Evolutionary conservation across 2,329 filamentous ascomycete species (phyloP), one percentile per base, ranked within the genome.

Genomic region (Diaporthe sp.): DNA sequence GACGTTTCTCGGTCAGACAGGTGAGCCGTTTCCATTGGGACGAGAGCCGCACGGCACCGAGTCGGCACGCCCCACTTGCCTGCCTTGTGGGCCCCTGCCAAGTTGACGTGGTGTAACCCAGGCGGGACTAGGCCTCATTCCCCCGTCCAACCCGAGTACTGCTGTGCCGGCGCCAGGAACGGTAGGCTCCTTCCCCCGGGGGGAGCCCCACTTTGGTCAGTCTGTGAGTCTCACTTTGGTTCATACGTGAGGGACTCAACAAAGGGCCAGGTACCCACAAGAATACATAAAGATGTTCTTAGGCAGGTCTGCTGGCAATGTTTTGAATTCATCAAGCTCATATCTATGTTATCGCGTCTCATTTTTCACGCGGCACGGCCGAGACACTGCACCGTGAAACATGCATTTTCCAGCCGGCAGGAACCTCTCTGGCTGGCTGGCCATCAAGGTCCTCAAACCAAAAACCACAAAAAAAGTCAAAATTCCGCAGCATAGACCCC

Each of bases 401-500:
- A 68, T 25, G 65, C 65, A 68, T 68, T 42, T 68, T 22, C 63
- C 65, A 39, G 22, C 63, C 22, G 31, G 51, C 49, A 28, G 31
- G 51, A 51, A 74, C 63, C 51, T 71, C 25, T 51, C 8, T 74
- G 65, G 65, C 31, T 74, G 65, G 65, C 31, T 31, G 65, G 4
- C 65, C 65, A 71, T 75, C 73, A 71, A 60, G 73, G 73, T 75
- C 25, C 73, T 39, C 37, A 42, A 39, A 37, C 67, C 73, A 13
- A 34, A 75, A 55, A 58, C n/a, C 17, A 25, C 17, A 20, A 25
- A n/a, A 53, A 68, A 39, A 37, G 6, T n/a, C 61, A 42, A 67
- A 65, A 37, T 67, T 37, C 60, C 60, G 39, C 39, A n/a, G 39
- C 17, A 22, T 65, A 31, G 6, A 34, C 49, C 68, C 67, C 82